phyloP scores from a whole-genome alignment of 1,139 yeast genomes.

The Suhomyces guaymorum region DNA sequence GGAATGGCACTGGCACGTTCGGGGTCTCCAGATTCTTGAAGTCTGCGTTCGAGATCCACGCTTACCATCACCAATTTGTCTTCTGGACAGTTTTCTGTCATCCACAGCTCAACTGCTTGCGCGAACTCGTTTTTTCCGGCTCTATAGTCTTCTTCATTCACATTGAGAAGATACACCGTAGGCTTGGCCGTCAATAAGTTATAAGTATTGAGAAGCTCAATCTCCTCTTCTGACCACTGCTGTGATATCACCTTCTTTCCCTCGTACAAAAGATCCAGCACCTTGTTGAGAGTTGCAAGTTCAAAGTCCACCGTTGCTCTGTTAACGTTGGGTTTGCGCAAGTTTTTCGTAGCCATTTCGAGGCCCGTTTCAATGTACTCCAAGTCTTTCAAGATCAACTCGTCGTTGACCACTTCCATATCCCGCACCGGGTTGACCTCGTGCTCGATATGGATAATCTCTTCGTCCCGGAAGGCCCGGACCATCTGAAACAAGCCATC shows the following conservation, averaged over 20 bases:
- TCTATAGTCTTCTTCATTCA: constrained; percentile 55
- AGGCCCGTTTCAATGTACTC: constrained; percentile 61
- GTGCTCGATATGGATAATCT: constrained; percentile 67
- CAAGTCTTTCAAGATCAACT: constrained; percentile 68
- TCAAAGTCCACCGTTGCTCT: constrained; percentile 41
- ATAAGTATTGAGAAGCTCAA: constrained; percentile 56
- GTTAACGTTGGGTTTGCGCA: constrained; percentile 40
- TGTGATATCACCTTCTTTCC: constrained; percentile 50
- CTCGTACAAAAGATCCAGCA: constrained; percentile 55
- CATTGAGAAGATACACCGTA: constrained; percentile 61
- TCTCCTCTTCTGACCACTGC: constrained; percentile 56
- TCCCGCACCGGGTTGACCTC: constrained; percentile 70
- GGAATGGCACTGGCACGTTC: constrained; percentile 39
- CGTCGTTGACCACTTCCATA: constrained; percentile 67
- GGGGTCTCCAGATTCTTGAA: constrained; percentile 23
- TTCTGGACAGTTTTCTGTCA: constrained; percentile 52
- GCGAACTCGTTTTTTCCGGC: constrained; percentile 47
- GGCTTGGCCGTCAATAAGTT: constrained; percentile 74
- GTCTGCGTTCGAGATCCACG: constrained; percentile 56
- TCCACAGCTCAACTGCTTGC: constrained; percentile 51
- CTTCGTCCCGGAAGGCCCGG: constrained; percentile 66
- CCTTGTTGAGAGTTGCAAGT: constrained; percentile 44
- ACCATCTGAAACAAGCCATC: constrained; percentile 76
- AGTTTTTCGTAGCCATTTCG: constrained; percentile 45
- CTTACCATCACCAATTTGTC: constrained; percentile 60